These are phyloP conservation scores for Xylariaceae sp. DNA, from an alignment of 2,329 filamentous ascomycete genomes.

Conservation along the genomic window DNA sequence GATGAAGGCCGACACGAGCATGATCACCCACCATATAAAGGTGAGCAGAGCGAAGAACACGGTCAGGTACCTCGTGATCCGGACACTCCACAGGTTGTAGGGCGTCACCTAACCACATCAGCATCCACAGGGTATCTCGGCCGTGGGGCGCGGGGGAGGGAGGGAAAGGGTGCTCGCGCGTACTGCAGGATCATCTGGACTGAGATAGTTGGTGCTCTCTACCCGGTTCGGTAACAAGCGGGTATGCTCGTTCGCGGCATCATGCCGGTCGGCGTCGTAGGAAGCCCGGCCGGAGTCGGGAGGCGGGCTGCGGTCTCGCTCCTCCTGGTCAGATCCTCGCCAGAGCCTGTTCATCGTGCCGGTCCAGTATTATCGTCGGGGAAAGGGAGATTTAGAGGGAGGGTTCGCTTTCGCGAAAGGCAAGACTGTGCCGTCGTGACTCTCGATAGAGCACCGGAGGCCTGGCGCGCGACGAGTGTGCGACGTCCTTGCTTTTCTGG, in stretches of 20 bases:
- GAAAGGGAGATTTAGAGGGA: too few relatives aligned
- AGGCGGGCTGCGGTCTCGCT: slow-evolving; percentile 9
- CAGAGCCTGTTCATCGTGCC: slow-evolving; percentile 23
- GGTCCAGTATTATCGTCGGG: neutral
- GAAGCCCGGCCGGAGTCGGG: slow-evolving; percentile 12
- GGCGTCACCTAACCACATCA: slow-evolving; percentile 38
- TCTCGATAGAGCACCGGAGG: too few relatives aligned
- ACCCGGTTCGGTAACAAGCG: slow-evolving; percentile 63
- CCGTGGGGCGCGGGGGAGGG: too few relatives aligned
- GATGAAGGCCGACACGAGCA: slow-evolving; percentile 85
- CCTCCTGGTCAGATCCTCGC: slow-evolving; percentile 16
- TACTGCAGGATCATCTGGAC: slow-evolving; percentile 76
- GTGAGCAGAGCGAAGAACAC: slow-evolving; percentile 66
- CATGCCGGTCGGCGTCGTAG: slow-evolving; percentile 15
- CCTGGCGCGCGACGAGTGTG: too few relatives aligned
- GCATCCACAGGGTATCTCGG: too few relatives aligned
- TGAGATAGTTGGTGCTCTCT: slow-evolving; percentile 54
- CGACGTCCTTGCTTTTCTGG: too few relatives aligned
- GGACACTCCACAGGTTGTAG: slow-evolving; percentile 90
- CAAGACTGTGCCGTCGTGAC: too few relatives aligned
- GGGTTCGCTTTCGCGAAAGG: too few relatives aligned
- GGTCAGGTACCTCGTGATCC: slow-evolving; percentile 70
- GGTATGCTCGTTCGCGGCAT: slow-evolving; percentile 43
- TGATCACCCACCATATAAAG: slow-evolving; percentile 86
- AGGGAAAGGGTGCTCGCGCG: too few relatives aligned